These are phyloP conservation scores for Leccinum aurantiacum DNA, from an alignment of 768 basidiomycete species.

Conservation along the genomic window DNA sequence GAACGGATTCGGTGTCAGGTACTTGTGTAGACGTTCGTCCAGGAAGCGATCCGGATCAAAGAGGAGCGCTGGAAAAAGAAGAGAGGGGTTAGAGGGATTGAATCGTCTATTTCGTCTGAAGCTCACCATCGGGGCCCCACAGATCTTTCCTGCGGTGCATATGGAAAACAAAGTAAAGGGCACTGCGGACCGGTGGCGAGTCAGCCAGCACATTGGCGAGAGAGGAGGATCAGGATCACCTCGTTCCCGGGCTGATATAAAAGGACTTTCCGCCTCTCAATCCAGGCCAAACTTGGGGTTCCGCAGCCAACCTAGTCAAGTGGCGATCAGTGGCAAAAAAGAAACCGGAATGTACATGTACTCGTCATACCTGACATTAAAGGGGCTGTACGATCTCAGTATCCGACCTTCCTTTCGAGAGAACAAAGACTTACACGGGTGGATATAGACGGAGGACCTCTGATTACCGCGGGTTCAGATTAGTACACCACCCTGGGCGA, in stretches of 20 bases:
- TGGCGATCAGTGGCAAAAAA: constrained; percentile 4
- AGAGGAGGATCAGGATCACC: constrained; percentile 11
- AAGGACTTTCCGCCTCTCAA: constrained; percentile 41
- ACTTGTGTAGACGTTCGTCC: constrained; percentile 53
- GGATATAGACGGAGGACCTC: constrained; percentile 36
- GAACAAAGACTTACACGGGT: constrained; percentile 23
- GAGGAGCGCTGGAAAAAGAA: constrained; percentile 22
- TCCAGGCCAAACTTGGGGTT: constrained; percentile 22
- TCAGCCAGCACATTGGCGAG: not conserved
- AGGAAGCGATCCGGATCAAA: constrained; percentile 71
- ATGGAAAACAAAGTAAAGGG: constrained; percentile 26
- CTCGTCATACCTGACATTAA: constrained; percentile 21
- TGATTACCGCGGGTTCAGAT: too few relatives aligned
- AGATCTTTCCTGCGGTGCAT: constrained; percentile 41
- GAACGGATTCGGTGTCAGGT: constrained; percentile 58
- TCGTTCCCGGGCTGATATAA: constrained; percentile 49
- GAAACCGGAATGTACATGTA: not conserved
- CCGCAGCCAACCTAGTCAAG: constrained; percentile 12
- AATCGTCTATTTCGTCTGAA: too few relatives aligned
- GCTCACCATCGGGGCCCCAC: constrained; percentile 39
- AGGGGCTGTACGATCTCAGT: constrained; percentile 15
- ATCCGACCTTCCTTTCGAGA: not conserved
- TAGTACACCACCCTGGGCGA: too few relatives aligned
- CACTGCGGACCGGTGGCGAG: constrained; percentile 6
- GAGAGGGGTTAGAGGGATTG: not conserved